A percentile compares a stretch with the other conserved stretches of the same genome.
Evolutionary conservation across 805 yeast genomes (phyloP).

Genomic region (Kodamaea nitidulidarum): DNA sequence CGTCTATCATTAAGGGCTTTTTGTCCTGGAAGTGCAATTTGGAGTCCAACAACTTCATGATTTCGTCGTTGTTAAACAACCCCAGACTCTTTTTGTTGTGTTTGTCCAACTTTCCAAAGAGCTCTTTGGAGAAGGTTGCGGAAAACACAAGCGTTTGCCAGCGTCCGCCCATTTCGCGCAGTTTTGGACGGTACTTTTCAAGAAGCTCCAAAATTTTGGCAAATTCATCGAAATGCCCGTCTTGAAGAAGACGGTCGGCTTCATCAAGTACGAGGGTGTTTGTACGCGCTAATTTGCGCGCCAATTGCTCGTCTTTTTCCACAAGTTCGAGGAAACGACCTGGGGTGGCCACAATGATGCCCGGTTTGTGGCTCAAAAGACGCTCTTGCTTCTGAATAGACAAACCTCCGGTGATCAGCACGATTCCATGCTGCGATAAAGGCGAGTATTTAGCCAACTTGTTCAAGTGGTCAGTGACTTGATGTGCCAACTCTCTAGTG

Average conservation of each 20-base stretch:
- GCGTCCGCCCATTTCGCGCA: conserved; percentile 32
- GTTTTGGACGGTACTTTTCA: conserved; percentile 44
- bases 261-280: conserved; percentile 77
- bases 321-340: conserved; percentile 85
- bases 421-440: conserved; percentile 51
- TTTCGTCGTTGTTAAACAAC: conserved; percentile 50
- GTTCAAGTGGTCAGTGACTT: conserved; percentile 78
- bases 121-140: conserved; percentile 84
- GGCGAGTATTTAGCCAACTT: conserved; percentile 50
- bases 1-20: conserved; percentile 71
- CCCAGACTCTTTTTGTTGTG: conserved; percentile 22
- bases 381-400: conserved; percentile 93
- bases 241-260: conserved; percentile 91
- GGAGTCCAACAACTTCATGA: conserved; percentile 58
- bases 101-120: conserved; percentile 68
- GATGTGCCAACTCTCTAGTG: conserved; percentile 94
- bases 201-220: conserved; percentile 72
- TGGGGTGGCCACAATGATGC: conserved; percentile 88
- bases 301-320: conserved; percentile 52
- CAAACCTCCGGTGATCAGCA: conserved; percentile 89
- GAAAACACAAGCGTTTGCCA: conserved; percentile 92
- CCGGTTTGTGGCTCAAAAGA: conserved; percentile 67
- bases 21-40: conserved; percentile 69
- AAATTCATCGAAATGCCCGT: conserved; percentile 93
- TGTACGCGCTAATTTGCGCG: conserved; percentile 40